A percentile compares a stretch with the other conserved stretches of the same genome.
phyloP scores from a whole-genome alignment of 106 monocot species.

The Narthecium ossifragum region DNA sequence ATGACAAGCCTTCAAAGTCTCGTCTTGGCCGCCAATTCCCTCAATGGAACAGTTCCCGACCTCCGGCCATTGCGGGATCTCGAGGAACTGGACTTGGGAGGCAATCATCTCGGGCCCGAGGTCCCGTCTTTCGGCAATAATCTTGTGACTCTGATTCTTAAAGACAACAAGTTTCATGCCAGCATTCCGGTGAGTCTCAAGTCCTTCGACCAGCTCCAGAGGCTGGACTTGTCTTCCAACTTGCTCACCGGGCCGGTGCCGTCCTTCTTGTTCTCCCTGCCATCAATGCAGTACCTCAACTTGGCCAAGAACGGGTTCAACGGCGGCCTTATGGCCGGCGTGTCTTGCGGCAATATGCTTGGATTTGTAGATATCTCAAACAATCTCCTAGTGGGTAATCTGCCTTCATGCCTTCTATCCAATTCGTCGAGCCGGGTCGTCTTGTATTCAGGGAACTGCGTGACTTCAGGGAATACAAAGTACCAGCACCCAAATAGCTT shows the following conservation, averaged over 20 bases:
- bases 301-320: slow-evolving; percentile 45
- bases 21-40: slow-evolving; percentile 22
- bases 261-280: slow-evolving; percentile 47
- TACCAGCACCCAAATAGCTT: slow-evolving; percentile 51
- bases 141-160: slow-evolving; percentile 24
- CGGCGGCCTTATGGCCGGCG: slow-evolving; percentile 35
- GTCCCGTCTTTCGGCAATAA: slow-evolving; percentile 28
- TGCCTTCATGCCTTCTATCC: slow-evolving; percentile 44
- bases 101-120: slow-evolving; percentile 43
- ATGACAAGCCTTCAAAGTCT: slow-evolving; percentile 30
- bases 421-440: slow-evolving; percentile 33
- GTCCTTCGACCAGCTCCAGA: slow-evolving; percentile 30
- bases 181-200: slow-evolving; percentile 18
- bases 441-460: slow-evolving; percentile 65
- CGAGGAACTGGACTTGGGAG: slow-evolving; percentile 37
- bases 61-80: slow-evolving; percentile 29
- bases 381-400: slow-evolving; percentile 55
- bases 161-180: slow-evolving; percentile 32
- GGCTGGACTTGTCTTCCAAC: slow-evolving; percentile 56
- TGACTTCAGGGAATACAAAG: slow-evolving; percentile 18
- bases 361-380: slow-evolving; percentile 53
- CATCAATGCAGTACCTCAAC: slow-evolving; percentile 39
- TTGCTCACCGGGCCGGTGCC: slow-evolving; percentile 46
- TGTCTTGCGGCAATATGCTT: slow-evolving; percentile 33
- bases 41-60: slow-evolving; percentile 52